Conservation (phyloP, 768 basidiomycete genomes). For the Lepiota brunneoincarnata region DNA sequence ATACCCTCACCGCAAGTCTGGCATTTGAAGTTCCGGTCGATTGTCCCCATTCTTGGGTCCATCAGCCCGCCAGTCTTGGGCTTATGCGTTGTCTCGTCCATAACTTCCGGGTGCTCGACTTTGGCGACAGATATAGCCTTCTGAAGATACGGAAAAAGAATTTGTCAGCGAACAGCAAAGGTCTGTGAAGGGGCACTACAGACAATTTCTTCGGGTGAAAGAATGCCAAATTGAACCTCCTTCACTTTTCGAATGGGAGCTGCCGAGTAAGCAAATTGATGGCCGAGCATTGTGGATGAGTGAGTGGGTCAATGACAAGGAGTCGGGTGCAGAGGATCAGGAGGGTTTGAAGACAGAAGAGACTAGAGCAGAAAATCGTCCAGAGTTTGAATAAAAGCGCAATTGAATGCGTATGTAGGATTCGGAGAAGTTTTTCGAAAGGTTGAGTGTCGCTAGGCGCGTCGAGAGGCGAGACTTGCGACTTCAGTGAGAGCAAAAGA, state of each 20-base stretch:
- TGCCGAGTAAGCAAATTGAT: conserved; percentile 89
- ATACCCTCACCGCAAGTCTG: conserved; percentile 99
- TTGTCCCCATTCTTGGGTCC: conserved; percentile 98
- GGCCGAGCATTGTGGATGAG: conserved; percentile 66
- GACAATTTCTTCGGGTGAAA: conserved; percentile 98
- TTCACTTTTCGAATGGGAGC: conserved; percentile 94
- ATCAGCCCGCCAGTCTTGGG: conserved; percentile 93
- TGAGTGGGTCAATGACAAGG: conserved; percentile 9
- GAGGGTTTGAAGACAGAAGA: conserved; percentile 16
- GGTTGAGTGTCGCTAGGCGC: conserved; percentile 30
- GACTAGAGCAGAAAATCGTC: conserved; percentile 24
- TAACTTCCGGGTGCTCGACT: conserved; percentile 97
- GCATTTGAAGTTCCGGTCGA: conserved; percentile 97
- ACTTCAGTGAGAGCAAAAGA: conserved; percentile 24
- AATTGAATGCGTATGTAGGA: conserved; percentile 19
- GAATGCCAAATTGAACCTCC: conserved; percentile 98
- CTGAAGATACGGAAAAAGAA: conserved; percentile 39
- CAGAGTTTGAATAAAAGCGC: conserved; percentile 27
- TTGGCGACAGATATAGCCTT: conserved; percentile 99
- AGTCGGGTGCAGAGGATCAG: conserved; percentile 14
- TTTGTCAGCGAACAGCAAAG: conserved; percentile 12
- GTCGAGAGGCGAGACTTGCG: conserved; percentile 26
- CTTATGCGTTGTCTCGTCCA: conserved; percentile 90
- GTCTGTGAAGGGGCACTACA: conserved; percentile 28
- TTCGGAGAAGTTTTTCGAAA: conserved; percentile 25